Conservation (phyloP, 2,329 filamentous ascomycete species). For the Fusarium continuum region DNA sequence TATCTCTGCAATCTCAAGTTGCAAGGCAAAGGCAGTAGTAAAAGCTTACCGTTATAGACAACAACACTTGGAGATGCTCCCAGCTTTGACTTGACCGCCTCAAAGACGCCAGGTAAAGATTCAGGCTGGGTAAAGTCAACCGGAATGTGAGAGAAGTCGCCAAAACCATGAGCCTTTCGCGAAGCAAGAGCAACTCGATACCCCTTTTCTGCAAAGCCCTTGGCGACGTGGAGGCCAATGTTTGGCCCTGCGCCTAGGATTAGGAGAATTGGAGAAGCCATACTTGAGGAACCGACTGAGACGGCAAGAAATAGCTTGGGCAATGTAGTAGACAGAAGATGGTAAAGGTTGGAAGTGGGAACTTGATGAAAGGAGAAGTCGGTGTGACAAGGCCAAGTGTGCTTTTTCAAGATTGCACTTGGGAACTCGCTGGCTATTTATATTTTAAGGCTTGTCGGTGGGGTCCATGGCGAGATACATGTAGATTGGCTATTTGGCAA, state of each 20-base stretch:
- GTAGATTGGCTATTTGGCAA: too few species aligned
- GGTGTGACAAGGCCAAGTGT: too few species aligned
- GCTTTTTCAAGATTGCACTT: too few species aligned
- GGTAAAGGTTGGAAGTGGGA: too few species aligned
- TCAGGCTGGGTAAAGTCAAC: slow-evolving; percentile 50
- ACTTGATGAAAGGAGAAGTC: too few species aligned
- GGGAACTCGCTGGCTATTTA: too few species aligned
- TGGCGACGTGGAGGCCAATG: slow-evolving; percentile 35
- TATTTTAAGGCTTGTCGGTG: too few species aligned
- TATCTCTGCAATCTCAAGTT: too few species aligned
- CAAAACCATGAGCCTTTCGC: slow-evolving; percentile 34
- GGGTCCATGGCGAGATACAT: too few species aligned
- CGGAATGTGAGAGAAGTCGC: slow-evolving; percentile 46
- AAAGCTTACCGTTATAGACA: neutral
- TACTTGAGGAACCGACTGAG: too few species aligned
- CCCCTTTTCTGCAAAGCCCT: slow-evolving; percentile 37
- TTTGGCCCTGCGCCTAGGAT: slow-evolving; percentile 43
- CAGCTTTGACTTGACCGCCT: slow-evolving; percentile 21
- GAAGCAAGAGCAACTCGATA: slow-evolving; percentile 42
- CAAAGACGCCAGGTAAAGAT: slow-evolving; percentile 22
- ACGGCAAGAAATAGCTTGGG: too few species aligned
- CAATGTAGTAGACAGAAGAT: too few species aligned
- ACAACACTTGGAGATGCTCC: slow-evolving; percentile 37
- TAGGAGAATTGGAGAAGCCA: slow-evolving; percentile 28
- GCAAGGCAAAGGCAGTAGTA: fast-evolving